Conservation (phyloP, 305 asterid genomes). For the Solanum chacoense region DNA sequence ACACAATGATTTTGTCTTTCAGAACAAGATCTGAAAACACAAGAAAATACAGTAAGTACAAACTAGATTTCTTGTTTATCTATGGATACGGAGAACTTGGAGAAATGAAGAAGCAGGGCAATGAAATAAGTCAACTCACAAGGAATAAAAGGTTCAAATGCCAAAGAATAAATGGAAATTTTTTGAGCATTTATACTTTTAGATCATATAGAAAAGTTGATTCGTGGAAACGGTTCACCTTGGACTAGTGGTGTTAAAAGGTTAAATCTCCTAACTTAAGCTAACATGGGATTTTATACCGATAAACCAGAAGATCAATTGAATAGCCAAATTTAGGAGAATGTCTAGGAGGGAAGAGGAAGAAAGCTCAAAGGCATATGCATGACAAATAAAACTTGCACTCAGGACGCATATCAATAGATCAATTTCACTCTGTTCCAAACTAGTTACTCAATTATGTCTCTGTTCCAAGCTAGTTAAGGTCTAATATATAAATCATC, state of each 20-base stretch:
- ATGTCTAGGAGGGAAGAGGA: background rate
- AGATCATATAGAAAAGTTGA: background rate
- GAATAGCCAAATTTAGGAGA: background rate
- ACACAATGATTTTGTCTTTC: conserved; percentile 74
- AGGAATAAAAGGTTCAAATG: background rate
- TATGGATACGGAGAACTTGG: no score
- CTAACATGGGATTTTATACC: background rate
- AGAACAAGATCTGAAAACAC: conserved; percentile 52
- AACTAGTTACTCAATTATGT: background rate
- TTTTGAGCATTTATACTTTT: background rate
- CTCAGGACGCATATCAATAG: background rate
- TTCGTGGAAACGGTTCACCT: background rate
- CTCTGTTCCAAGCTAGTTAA: background rate
- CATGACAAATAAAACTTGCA: background rate
- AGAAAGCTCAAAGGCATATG: background rate
- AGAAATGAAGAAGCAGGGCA: background rate
- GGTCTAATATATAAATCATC: background rate
- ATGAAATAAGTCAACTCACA: background rate
- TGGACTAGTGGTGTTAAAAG: background rate
- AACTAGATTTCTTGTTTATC: background rate
- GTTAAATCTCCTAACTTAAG: background rate
- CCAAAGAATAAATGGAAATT: background rate
- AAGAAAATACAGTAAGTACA: background rate
- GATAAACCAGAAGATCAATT: background rate
- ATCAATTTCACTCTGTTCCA: background rate